These are phyloP conservation scores for Petunia hybrid DNA, from an alignment of 305 asterid species.

Conservation along the genomic window DNA sequence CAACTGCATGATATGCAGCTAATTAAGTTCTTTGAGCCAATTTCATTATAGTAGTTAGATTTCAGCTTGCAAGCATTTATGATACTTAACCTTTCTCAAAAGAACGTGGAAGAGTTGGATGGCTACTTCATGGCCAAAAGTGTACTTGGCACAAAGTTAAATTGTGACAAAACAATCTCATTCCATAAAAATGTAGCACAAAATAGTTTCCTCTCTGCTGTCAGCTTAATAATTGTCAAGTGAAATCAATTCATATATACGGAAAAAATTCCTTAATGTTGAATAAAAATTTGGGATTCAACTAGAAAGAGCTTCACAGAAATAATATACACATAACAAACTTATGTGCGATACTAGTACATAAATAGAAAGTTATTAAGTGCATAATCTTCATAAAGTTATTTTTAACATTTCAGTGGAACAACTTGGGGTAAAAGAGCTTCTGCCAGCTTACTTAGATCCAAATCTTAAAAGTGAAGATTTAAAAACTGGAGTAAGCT, in stretches of 20 bases:
- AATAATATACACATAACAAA: too few relatives aligned
- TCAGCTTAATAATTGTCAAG: not conserved
- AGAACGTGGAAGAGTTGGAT: not conserved
- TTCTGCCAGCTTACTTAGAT: slow-evolving; percentile 65
- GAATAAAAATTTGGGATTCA: too few relatives aligned
- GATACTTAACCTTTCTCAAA: too few relatives aligned
- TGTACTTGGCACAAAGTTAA: not conserved
- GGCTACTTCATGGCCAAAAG: not conserved
- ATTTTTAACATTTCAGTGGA: slow-evolving; percentile 47
- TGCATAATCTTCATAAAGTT: too few relatives aligned
- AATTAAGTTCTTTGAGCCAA: not conserved
- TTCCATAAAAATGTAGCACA: too few relatives aligned
- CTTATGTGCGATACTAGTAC: too few relatives aligned
- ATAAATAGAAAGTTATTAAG: too few relatives aligned
- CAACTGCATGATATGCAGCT: not conserved
- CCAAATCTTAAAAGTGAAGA: slow-evolving; percentile 50
- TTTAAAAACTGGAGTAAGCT: slow-evolving; percentile 70
- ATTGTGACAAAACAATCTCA: slow-evolving; percentile 20
- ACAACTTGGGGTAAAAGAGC: slow-evolving; percentile 57
- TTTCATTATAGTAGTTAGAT: not conserved
- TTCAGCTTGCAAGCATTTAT: slow-evolving; percentile 19
- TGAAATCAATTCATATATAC: not conserved
- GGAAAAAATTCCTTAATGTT: not conserved
- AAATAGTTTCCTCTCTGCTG: not conserved
- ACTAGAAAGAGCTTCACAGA: too few relatives aligned